phyloP scores from a whole-genome alignment of 140 eudicot genomes.

The Senecio squalidus region DNA sequence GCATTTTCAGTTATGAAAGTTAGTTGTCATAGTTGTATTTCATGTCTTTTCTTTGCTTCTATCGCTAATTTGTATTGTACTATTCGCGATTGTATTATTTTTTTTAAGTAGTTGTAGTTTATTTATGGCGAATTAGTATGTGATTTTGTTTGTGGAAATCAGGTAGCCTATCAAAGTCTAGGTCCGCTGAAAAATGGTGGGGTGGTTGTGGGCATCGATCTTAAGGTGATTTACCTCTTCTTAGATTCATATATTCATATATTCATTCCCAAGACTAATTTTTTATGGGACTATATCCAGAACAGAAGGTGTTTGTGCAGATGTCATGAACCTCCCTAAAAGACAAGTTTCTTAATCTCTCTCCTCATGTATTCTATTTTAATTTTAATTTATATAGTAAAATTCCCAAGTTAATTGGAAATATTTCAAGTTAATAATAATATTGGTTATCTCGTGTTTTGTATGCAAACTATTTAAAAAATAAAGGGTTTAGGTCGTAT shows the following conservation, averaged over 20 bases:
- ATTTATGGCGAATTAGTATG: background rate
- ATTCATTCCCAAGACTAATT: background rate
- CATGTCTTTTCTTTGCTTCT: too few relatives aligned
- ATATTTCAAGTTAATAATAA: too few relatives aligned
- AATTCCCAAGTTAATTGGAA: background rate
- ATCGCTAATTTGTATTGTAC: too few relatives aligned
- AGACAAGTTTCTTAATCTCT: constrained; percentile 50
- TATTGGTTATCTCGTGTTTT: background rate
- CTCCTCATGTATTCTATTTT: constrained; percentile 60
- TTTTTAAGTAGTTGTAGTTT: too few relatives aligned
- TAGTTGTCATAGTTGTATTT: too few relatives aligned
- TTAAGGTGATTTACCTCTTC: constrained; percentile 45
- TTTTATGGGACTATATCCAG: constrained; percentile 25
- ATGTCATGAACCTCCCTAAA: constrained; percentile 70
- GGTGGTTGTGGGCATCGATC: constrained; percentile 73
- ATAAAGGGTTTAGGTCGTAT: constrained; percentile 78
- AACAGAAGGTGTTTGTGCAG: constrained; percentile 92
- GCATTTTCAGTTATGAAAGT: too few relatives aligned
- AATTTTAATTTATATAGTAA: background rate
- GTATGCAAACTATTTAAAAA: constrained; percentile 32
- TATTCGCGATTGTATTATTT: too few relatives aligned
- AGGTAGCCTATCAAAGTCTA: constrained; percentile 98
- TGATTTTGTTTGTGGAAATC: constrained; percentile 1
- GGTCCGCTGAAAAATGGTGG: constrained; percentile 83
- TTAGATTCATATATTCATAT: background rate